phyloP scores from a whole-genome alignment of 1,284 basidiomycete genomes.

The Microbotryum silenes-acaulis region DNA sequence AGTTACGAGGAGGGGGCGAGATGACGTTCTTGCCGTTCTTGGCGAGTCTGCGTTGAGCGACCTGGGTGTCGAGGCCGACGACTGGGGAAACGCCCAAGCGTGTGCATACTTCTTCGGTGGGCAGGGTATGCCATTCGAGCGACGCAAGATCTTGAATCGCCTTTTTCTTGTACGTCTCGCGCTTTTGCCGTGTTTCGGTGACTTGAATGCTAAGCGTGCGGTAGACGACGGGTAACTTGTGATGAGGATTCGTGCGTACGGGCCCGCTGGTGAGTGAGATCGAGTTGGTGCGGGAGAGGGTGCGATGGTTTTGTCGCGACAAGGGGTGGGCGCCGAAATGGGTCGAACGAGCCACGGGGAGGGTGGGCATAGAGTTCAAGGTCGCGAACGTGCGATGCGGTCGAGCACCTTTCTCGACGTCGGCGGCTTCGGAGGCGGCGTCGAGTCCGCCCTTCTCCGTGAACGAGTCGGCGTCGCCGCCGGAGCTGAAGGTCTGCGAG shows the following conservation, averaged over 20 bases:
- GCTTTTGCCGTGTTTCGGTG: constrained; percentile 2
- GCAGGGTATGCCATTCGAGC: constrained; percentile 49
- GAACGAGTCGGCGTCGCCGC: no score
- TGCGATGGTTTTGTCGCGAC: constrained; percentile 10
- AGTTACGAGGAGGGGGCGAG: constrained; percentile 41
- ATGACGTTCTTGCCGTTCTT: constrained; percentile 50
- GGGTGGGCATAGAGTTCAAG: neutral
- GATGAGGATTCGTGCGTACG: neutral
- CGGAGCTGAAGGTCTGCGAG: no score
- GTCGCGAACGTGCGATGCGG: neutral
- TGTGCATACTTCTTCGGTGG: constrained; percentile 44
- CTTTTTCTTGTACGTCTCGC: no score
- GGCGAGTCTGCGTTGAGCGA: constrained; percentile 43
- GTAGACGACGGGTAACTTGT: constrained; percentile 34
- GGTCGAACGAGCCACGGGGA: neutral
- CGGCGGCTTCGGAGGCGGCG: no score
- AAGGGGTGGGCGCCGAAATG: neutral
- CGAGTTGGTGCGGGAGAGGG: constrained; percentile 18
- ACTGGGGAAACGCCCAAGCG: constrained; percentile 46
- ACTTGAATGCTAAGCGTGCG: constrained; percentile 31
- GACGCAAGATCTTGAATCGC: constrained; percentile 35
- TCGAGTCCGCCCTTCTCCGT: no score
- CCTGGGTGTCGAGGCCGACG: constrained; percentile 47
- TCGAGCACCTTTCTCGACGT: no score
- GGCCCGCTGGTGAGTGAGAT: constrained; percentile 14